Percentiles rank a stretch among this genome's conserved stretches.
phyloP scores from a whole-genome alignment of 306 rosid species.

The Arachis hypogaea region DNA sequence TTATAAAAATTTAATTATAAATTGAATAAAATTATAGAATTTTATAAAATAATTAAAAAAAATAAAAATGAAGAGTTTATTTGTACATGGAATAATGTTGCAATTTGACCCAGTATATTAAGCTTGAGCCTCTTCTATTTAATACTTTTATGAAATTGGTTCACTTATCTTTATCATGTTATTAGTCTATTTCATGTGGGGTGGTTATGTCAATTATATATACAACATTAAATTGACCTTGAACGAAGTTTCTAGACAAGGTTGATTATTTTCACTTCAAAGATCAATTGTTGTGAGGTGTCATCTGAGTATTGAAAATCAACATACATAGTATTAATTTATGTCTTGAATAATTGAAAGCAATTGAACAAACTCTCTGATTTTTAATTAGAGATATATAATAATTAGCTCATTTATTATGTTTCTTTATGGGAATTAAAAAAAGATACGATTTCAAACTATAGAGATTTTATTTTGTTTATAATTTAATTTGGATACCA shows the following conservation, averaged over 20 bases:
- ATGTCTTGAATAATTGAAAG: conserved; percentile 13
- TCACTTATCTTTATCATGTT: conserved; percentile 8
- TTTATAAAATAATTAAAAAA: no score
- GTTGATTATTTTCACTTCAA: conserved; percentile 10
- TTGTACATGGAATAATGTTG: neutral
- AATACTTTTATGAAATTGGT: neutral
- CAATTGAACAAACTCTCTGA: neutral
- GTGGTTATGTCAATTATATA: conserved; percentile 32
- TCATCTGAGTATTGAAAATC: conserved; percentile 12
- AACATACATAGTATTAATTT: neutral
- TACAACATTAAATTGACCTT: conserved; percentile 12
- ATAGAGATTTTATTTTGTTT: neutral
- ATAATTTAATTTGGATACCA: neutral
- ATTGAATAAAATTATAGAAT: no score
- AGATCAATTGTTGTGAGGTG: conserved; percentile 1
- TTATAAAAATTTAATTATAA: no score
- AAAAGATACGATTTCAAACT: neutral
- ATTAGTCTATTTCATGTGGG: neutral
- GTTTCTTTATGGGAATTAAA: neutral
- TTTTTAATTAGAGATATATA: neutral
- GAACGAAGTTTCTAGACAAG: conserved; percentile 13
- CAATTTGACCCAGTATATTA: neutral
- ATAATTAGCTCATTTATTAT: neutral
- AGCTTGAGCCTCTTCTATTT: conserved; percentile 4
- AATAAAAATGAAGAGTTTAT: no score